These are phyloP conservation scores for Pichia sp. DNA, from an alignment of 1,139 yeast species.

Conservation along the genomic window DNA sequence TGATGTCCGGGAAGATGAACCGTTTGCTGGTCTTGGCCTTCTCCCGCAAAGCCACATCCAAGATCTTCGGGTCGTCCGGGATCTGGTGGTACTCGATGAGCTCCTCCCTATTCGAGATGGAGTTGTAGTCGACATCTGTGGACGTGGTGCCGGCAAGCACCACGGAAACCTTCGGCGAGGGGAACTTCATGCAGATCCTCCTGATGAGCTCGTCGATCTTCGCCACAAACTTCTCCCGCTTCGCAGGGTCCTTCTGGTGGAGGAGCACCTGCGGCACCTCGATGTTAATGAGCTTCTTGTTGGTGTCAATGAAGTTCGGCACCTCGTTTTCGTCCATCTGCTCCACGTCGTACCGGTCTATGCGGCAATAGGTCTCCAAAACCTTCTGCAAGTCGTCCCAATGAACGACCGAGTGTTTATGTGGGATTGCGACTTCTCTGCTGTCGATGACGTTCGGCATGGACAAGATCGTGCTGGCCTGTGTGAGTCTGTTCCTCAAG, in stretches of 20 bases:
- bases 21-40: slow-evolving; percentile 25
- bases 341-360: slow-evolving; percentile 40
- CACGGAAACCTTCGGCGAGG: slow-evolving; percentile 60
- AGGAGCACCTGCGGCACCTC: slow-evolving; percentile 34
- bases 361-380: slow-evolving; percentile 45
- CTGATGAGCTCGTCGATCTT: slow-evolving; percentile 49
- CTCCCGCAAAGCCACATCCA: slow-evolving; percentile 17
- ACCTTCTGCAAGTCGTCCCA: slow-evolving; percentile 44
- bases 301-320: slow-evolving; percentile 53
- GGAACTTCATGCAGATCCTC: slow-evolving; percentile 55
- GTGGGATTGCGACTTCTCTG: background rate
- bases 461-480: slow-evolving; percentile 62
- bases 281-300: slow-evolving; percentile 56
- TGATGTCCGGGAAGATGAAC: slow-evolving; percentile 44
- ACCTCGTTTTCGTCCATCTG: slow-evolving; percentile 44
- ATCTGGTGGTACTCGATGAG: slow-evolving; percentile 32
- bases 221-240: slow-evolving; percentile 32
- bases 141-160: slow-evolving; percentile 42
- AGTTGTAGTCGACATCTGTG: slow-evolving; percentile 19
- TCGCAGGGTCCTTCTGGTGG: slow-evolving; percentile 26
- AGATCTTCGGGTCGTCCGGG: slow-evolving; percentile 32
- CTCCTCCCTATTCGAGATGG: slow-evolving; percentile 12
- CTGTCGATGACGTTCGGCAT: slow-evolving; percentile 45
- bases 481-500: slow-evolving; percentile 49
- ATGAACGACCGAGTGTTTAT: slow-evolving; percentile 36